A percentile compares a stretch with the other conserved stretches of the same genome.
phyloP scores from a whole-genome alignment of 805 yeast genomes.

The Teunomyces aglyptinius region DNA sequence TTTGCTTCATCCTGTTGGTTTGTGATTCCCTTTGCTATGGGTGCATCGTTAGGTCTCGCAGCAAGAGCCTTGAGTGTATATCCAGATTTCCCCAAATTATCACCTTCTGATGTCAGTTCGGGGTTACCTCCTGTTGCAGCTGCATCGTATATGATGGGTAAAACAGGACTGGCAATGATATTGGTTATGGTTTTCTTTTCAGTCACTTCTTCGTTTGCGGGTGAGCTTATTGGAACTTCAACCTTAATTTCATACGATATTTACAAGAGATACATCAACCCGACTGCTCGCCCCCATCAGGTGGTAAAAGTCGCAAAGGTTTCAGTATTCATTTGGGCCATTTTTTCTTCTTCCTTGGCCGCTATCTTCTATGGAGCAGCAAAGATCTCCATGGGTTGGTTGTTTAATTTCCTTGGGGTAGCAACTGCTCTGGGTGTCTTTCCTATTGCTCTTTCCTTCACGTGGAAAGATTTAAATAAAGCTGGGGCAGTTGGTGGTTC shows the following conservation, averaged over 20 bases:
- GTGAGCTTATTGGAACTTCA: slow-evolving; percentile 41
- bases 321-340: slow-evolving; percentile 21
- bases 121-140: slow-evolving; percentile 23
- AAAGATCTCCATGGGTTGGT: slow-evolving; percentile 33
- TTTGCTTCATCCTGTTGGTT: slow-evolving; percentile 25
- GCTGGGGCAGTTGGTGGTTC: slow-evolving; percentile 39
- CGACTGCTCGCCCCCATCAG: slow-evolving; percentile 21
- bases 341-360: slow-evolving; percentile 19
- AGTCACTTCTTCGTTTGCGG: slow-evolving; percentile 41
- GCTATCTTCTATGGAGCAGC: slow-evolving; percentile 24
- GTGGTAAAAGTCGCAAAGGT: slow-evolving; percentile 21
- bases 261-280: slow-evolving; percentile 24
- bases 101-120: slow-evolving; percentile 16
- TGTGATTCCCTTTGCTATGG: slow-evolving; percentile 25
- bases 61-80: slow-evolving; percentile 26
- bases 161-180: slow-evolving; percentile 25
- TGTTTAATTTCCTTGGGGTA: slow-evolving; percentile 33
- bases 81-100: slow-evolving; percentile 18
- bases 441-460: slow-evolving; percentile 22
- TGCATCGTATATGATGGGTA: slow-evolving; percentile 22
- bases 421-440: slow-evolving; percentile 26
- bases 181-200: slow-evolving; percentile 37
- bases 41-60: slow-evolving; percentile 37
- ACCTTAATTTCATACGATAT: slow-evolving; percentile 29
- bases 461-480: slow-evolving; percentile 33